These are phyloP conservation scores for Xylaria hypoxylon DNA, from an alignment of 2,329 filamentous ascomycete genomes.

Conservation along the genomic window DNA sequence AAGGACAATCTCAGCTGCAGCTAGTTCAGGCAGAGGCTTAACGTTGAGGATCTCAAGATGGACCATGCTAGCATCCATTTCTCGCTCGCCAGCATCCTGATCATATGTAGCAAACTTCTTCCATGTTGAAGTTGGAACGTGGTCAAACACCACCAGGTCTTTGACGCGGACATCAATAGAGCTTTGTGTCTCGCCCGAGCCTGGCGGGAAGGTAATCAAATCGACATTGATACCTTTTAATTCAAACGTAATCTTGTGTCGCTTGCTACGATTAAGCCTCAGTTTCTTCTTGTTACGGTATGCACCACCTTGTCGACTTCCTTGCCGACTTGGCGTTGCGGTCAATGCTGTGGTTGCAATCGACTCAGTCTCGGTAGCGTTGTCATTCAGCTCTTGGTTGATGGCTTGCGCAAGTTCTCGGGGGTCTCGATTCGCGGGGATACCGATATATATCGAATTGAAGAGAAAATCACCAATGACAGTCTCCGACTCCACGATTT, in stretches of 20 bases:
- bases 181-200: conserved; percentile 83
- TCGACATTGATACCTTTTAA: conserved; percentile 86
- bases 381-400: conserved; percentile 88
- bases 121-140: conserved; percentile 96
- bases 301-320: conserved; percentile 59
- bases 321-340: conserved; percentile 65
- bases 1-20: conserved; percentile 89
- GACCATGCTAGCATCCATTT: conserved; percentile 88
- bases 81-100: conserved; percentile 84
- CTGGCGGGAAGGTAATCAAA: conserved; percentile 81
- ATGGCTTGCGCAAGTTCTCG: conserved; percentile 84
- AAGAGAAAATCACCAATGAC: conserved; percentile 96
- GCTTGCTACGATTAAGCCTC: conserved; percentile 83
- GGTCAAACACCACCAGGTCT: conserved; percentile 91
- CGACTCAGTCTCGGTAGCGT: conserved; percentile 88
- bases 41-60: conserved; percentile 90
- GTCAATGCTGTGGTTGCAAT: conserved; percentile 81
- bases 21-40: conserved; percentile 83
- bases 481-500: conserved; percentile 82
- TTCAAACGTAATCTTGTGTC: conserved; percentile 96
- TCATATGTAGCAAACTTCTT: conserved; percentile 97
- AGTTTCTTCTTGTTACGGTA: conserved; percentile 68
- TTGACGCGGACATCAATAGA: conserved; percentile 86
- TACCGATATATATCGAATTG: conserved; percentile 98
- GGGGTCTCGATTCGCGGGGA: conserved; percentile 87